Percentiles rank a stretch among this genome's conserved stretches.
phyloP scores from a whole-genome alignment of 2,329 filamentous ascomycete genomes.

The Setomelanomma holmii region DNA sequence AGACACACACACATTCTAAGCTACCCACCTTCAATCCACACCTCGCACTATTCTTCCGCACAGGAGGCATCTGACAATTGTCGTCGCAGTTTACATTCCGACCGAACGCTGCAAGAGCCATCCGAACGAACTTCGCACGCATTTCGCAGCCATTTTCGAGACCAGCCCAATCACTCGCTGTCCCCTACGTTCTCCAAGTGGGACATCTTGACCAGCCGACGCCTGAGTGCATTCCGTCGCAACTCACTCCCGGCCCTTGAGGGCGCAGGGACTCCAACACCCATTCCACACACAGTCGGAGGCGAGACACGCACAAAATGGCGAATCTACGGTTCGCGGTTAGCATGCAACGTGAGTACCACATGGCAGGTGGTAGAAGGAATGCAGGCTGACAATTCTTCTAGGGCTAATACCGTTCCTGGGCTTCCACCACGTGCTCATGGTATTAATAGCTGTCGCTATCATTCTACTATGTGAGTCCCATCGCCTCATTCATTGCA shows the following conservation, averaged over 20 bases:
- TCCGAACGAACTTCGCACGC: slow-evolving; percentile 24
- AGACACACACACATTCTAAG: slow-evolving; percentile 43
- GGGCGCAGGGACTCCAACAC: slow-evolving; percentile 48
- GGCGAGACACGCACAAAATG: slow-evolving; percentile 49
- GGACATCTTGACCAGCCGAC: slow-evolving; percentile 16
- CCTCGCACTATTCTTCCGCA: slow-evolving; percentile 22
- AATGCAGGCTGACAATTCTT: slow-evolving; percentile 30
- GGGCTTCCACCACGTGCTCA: slow-evolving; percentile 85
- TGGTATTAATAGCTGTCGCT: slow-evolving; percentile 92
- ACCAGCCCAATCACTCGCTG: slow-evolving; percentile 31
- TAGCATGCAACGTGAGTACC: slow-evolving; percentile 56
- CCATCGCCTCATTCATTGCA: slow-evolving; percentile 9
- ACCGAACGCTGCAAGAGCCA: slow-evolving; percentile 35
- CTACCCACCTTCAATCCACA: slow-evolving; percentile 38
- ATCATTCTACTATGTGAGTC: slow-evolving; percentile 93
- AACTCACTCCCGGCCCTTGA: slow-evolving; percentile 48
- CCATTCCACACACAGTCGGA: slow-evolving; percentile 30
- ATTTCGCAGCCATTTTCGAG: slow-evolving; percentile 29
- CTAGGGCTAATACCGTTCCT: slow-evolving; percentile 67
- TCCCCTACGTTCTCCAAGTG: slow-evolving; percentile 21
- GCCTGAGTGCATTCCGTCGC: slow-evolving; percentile 44
- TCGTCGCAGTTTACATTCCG: slow-evolving; percentile 42
- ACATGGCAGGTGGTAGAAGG: slow-evolving; percentile 2
- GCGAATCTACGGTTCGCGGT: slow-evolving; percentile 59
- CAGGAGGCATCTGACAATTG: slow-evolving; percentile 41